A percentile compares a stretch with the other conserved stretches of the same genome.
Evolutionary conservation across 1,139 yeast genomes (phyloP).

Genomic region (Magnusiomyces sp.): DNA sequence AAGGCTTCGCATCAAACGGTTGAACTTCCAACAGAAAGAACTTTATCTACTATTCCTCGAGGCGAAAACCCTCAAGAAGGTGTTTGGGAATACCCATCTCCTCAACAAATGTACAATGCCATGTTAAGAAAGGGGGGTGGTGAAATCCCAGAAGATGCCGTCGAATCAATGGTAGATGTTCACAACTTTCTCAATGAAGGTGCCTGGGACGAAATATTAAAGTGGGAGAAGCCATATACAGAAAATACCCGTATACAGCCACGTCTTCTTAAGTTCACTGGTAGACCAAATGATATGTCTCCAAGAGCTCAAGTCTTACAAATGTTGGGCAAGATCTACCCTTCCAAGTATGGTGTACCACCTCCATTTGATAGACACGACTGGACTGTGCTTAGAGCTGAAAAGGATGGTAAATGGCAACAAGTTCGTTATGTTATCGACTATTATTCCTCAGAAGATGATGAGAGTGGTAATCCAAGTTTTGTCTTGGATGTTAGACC

Average conservation of each 20-base stretch:
- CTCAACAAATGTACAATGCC: constrained; percentile 98
- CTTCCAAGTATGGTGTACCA: constrained; percentile 60
- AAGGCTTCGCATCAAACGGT: constrained; percentile 75
- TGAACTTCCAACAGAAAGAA: constrained; percentile 72
- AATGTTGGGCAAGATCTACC: constrained; percentile 59
- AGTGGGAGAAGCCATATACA: constrained; percentile 73
- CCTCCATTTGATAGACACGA: constrained; percentile 98
- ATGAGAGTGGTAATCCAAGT: constrained; percentile 75
- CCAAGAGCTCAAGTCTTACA: constrained; percentile 81
- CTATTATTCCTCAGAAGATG: constrained; percentile 89
- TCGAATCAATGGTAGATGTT: constrained; percentile 93
- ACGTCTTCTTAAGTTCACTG: constrained; percentile 76
- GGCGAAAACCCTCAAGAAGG: constrained; percentile 61
- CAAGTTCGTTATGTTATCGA: constrained; percentile 87
- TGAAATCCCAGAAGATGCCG: constrained; percentile 88
- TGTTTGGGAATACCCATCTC: constrained; percentile 97
- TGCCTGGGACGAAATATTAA: constrained; percentile 90
- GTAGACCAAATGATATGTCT: constrained; percentile 77
- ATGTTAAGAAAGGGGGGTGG: constrained; percentile 85
- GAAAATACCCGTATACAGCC: constrained; percentile 51
- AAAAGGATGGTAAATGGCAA: constrained; percentile 42
- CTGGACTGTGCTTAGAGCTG: constrained; percentile 83
- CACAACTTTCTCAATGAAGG: constrained; percentile 96
- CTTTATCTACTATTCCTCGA: constrained; percentile 78
- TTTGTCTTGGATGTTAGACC: constrained; percentile 93